Evolutionary conservation across 331 rosid genomes (phyloP), one percentile per base, ranked within the genome.

Genomic region (Pyracantha coccinea): DNA sequence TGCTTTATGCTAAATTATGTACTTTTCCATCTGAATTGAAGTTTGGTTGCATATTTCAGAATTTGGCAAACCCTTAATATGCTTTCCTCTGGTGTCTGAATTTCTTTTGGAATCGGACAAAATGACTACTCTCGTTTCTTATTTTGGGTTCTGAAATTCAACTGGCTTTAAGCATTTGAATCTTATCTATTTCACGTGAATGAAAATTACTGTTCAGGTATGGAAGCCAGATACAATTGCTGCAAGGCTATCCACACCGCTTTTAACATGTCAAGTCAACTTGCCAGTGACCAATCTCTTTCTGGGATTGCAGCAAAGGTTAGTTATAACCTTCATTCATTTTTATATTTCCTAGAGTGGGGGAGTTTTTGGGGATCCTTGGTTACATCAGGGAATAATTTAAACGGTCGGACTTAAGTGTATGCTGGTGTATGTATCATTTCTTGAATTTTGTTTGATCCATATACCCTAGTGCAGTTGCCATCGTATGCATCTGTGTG

Each of bases 191-290:
- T 69, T 53, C 20, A n/a, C 64, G 33, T 19, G 4, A 53, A 73
- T 38, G 81, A 16, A 52, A 35, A 65, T 33, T 76, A 77, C 21
- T 61, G 69, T 44, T 45, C 85, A 93, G 99, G 96, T 41, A 95
- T 95, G 99, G 99, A 92, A 80, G 86, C 89, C 69, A 85, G 97
- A 79, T 80, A 85, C 81, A 83, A 86, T 50, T 95, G 99, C 76
- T 95, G 97, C 88, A 83, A 80, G 85, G 84, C 82, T 23, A 90
- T 92, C 72, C 84, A 84, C 74, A 84, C 71, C 68, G 85, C 96
- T 29, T 69, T 92, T 81, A 38, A 63, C 68, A 80, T 55, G 47
- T 89, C 99, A 32, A 74, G 88, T 69, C 83, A 86, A 75, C 81
- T 85, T 41, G 62, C 83, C 24, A 73, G 82, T 7, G 93, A 94